A percentile compares a stretch with the other conserved stretches of the same genome.
These are phyloP conservation scores for Fusarium sambucinum DNA, from an alignment of 2,329 filamentous ascomycete genomes.

Conservation along the genomic window DNA sequence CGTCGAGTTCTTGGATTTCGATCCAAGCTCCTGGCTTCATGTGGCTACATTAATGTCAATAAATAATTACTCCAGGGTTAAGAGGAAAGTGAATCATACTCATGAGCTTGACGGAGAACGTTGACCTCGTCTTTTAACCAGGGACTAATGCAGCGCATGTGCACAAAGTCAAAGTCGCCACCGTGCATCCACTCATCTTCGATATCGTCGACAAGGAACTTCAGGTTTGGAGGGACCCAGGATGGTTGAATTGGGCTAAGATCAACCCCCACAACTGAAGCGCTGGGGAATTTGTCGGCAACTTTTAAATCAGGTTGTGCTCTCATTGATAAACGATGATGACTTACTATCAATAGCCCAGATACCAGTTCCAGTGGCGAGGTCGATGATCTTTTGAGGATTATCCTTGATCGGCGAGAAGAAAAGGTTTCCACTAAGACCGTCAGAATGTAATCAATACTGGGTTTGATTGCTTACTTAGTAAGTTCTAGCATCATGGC, in stretches of 20 bases:
- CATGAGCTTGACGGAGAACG: conserved; percentile 33
- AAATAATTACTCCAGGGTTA: fast-evolving
- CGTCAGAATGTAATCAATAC: fast-evolving
- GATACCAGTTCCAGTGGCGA: conserved; percentile 42
- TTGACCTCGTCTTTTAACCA: conserved; percentile 38
- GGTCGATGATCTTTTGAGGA: conserved; percentile 42
- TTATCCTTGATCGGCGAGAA: conserved; percentile 31
- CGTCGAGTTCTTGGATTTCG: conserved; percentile 54
- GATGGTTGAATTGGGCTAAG: conserved; percentile 45
- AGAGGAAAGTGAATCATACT: conserved; percentile 4
- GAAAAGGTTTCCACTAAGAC: conserved; percentile 38
- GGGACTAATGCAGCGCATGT: conserved; percentile 44
- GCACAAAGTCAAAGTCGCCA: conserved; percentile 38
- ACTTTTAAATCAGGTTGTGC: conserved; percentile 11
- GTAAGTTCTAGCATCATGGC: conserved; percentile 50
- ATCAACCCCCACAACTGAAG: conserved; percentile 43
- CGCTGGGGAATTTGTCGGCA: conserved; percentile 45
- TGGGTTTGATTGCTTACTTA: conserved; percentile 6
- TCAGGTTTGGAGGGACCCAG: conserved; percentile 57
- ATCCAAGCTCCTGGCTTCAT: conserved; percentile 42
- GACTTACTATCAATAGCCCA: conserved; percentile 41
- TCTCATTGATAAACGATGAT: fast-evolving
- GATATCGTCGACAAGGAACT: conserved; percentile 54
- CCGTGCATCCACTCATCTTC: conserved; percentile 63
- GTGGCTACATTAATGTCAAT: conserved; percentile 12